phyloP scores from a whole-genome alignment of 257 asterid genomes.

The Solanum clarkiae region DNA sequence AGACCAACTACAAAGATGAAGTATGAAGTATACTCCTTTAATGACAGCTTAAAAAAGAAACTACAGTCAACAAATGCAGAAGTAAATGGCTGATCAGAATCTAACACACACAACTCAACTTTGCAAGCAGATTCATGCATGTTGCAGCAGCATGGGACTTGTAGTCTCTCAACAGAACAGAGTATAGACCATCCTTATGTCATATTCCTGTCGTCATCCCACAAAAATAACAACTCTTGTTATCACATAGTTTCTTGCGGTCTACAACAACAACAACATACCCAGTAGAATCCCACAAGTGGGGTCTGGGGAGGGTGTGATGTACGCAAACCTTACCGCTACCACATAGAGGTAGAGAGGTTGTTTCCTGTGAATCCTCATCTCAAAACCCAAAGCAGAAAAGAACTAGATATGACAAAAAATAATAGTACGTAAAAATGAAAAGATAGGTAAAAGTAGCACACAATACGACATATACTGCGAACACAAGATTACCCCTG shows the following conservation, averaged over 20 bases:
- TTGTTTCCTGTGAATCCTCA: too few species aligned
- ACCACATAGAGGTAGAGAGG: too few species aligned
- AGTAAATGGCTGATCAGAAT: not conserved
- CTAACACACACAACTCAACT: slow-evolving; percentile 52
- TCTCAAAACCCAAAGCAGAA: too few species aligned
- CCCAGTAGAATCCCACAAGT: too few species aligned
- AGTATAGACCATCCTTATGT: slow-evolving; percentile 85
- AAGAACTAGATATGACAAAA: too few species aligned
- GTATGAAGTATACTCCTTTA: not conserved
- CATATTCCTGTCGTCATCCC: slow-evolving; percentile 63
- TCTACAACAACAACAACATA: too few species aligned
- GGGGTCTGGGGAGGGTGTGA: too few species aligned
- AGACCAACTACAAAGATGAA: not conserved
- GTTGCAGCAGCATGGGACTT: slow-evolving; percentile 77
- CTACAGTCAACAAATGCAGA: not conserved
- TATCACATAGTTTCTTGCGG: not conserved
- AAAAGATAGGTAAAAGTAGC: too few species aligned
- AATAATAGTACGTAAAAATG: too few species aligned
- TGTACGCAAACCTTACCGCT: too few species aligned
- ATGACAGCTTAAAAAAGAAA: not conserved
- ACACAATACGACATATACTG: too few species aligned
- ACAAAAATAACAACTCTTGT: not conserved
- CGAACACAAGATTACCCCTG: too few species aligned
- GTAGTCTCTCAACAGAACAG: slow-evolving; percentile 92
- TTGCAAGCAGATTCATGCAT: slow-evolving; percentile 97